phyloP scores from a whole-genome alignment of 176 grass and related monocot species.

The Tillandsia fasciculata region DNA sequence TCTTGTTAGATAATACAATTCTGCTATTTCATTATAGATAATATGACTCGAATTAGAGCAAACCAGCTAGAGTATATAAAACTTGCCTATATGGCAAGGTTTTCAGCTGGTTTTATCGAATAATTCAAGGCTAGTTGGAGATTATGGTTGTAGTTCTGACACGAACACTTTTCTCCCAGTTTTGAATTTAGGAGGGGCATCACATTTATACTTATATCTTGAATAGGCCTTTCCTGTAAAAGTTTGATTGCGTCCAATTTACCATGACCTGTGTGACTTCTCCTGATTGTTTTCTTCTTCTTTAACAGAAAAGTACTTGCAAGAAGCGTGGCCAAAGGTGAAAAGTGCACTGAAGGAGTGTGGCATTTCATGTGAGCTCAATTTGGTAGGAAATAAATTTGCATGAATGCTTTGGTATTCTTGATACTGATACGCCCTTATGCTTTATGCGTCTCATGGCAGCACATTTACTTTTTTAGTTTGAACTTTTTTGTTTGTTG shows the following conservation, averaged over 20 bases:
- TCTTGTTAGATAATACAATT: too few relatives aligned
- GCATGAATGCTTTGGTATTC: background rate
- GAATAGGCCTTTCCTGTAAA: too few relatives aligned
- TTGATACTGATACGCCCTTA: background rate
- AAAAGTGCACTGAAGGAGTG: conserved; percentile 69
- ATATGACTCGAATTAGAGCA: too few relatives aligned
- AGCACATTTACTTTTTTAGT: background rate
- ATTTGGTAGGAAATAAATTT: conserved; percentile 42
- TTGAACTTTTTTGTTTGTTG: background rate
- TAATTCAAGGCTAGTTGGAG: too few relatives aligned
- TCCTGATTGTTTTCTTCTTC: background rate
- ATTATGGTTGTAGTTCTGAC: too few relatives aligned
- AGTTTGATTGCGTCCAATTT: background rate
- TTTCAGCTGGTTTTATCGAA: too few relatives aligned
- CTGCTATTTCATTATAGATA: too few relatives aligned
- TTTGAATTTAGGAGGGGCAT: too few relatives aligned
- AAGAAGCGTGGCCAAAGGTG: conserved; percentile 82
- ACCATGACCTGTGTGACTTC: background rate
- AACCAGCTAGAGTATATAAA: too few relatives aligned
- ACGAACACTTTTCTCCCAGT: too few relatives aligned
- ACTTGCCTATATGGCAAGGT: too few relatives aligned
- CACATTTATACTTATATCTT: too few relatives aligned
- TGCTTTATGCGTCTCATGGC: background rate
- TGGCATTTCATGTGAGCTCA: conserved; percentile 75
- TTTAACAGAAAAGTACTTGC: conserved; percentile 78